A percentile compares a stretch with the other conserved stretches of the same genome.
These are phyloP conservation scores for Dactylorhiza incarnata DNA, from an alignment of 106 monocot genomes.

Conservation along the genomic window DNA sequence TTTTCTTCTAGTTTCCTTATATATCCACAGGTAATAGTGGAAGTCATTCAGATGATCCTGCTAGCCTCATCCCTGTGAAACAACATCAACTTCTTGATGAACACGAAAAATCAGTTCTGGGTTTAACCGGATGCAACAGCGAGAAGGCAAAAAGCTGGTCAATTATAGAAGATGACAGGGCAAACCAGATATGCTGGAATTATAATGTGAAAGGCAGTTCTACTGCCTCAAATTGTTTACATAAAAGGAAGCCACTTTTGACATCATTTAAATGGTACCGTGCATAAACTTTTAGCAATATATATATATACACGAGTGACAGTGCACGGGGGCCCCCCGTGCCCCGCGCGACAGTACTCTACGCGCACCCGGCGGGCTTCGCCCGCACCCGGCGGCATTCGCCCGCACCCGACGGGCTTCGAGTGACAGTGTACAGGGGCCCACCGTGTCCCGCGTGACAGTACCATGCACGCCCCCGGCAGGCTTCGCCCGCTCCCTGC, in stretches of 20 bases:
- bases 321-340: too few relatives aligned
- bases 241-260: slow-evolving; percentile 24
- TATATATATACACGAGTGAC: neutral
- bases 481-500: too few relatives aligned
- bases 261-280: slow-evolving; percentile 24
- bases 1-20: slow-evolving; percentile 34
- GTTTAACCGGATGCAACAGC: slow-evolving; percentile 42
- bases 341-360: too few relatives aligned
- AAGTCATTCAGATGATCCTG: slow-evolving; percentile 7
- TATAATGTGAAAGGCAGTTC: slow-evolving; percentile 17
- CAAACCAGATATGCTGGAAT: slow-evolving; percentile 55
- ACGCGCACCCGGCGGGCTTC: too few relatives aligned
- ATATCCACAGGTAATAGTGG: slow-evolving; percentile 15
- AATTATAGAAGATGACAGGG: slow-evolving; percentile 9
- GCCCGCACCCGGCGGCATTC: too few relatives aligned
- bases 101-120: slow-evolving; percentile 15
- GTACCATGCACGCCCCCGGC: too few relatives aligned
- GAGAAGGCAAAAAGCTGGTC: slow-evolving; percentile 55
- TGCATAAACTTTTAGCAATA: neutral
- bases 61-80: slow-evolving; percentile 10
- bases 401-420: too few relatives aligned
- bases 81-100: neutral
- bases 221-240: slow-evolving; percentile 31
- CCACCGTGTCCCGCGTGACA: too few relatives aligned
- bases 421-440: too few relatives aligned